These are phyloP conservation scores for Platanthera zijinensis DNA, from an alignment of 106 monocot species.

Conservation along the genomic window DNA sequence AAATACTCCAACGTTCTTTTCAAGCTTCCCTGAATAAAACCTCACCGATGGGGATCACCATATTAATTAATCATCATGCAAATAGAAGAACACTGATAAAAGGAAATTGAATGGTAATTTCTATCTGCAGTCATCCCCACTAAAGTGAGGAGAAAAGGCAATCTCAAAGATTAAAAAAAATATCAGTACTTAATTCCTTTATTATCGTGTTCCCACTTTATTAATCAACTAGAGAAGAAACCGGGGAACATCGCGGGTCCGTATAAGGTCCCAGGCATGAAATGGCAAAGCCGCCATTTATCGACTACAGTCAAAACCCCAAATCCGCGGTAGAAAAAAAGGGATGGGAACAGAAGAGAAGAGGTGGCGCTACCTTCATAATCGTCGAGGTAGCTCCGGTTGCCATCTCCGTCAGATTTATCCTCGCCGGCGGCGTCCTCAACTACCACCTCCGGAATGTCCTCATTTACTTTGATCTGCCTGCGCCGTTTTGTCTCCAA, in stretches of 20 bases:
- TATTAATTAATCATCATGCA: not conserved
- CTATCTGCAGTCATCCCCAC: not conserved
- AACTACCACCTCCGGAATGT: not conserved
- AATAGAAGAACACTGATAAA: not conserved
- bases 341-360: not conserved
- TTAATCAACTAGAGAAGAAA: not conserved
- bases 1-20: not conserved
- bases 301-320: not conserved
- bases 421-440: not conserved
- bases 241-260: not conserved
- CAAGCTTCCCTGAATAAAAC: not conserved
- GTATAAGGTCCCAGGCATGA: not conserved
- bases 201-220: not conserved
- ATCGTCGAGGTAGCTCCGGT: slow-evolving; percentile 14
- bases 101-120: not conserved
- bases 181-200: not conserved
- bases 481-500: slow-evolving; percentile 13
- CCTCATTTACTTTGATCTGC: not conserved
- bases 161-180: not conserved
- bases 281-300: not conserved
- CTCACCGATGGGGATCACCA: not conserved
- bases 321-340: not conserved
- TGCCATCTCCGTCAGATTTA: not conserved
- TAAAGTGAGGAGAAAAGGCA: not conserved
- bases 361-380: slow-evolving; percentile 19